Evolutionary conservation across 1,139 yeast species (phyloP), one percentile per base, ranked within the genome.

Genomic region (Blastobotrys petasosporus): DNA sequence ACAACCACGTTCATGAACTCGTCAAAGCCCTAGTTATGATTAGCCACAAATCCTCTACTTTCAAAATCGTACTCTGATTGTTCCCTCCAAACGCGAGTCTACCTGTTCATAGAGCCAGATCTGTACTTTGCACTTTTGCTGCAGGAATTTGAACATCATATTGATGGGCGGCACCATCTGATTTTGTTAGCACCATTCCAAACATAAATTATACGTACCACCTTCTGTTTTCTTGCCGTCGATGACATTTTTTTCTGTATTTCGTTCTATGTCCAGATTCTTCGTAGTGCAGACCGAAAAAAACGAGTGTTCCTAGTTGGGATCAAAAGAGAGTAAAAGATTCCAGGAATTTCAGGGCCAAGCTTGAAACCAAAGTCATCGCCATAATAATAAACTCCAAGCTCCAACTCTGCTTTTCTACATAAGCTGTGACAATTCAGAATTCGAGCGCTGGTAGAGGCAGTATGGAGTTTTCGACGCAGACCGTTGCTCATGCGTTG

Each of bases 1-100:
- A 94, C 69, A n/a, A 90, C 97, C 13, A 94, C 68, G 60, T 94
- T 94, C 98, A 94, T 92, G 60, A 88, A 92, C 68, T 94, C 98
- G 64, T 94, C 99, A 65, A 94, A 92, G 1, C 99, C 99, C 57
- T 79, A 39, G 11, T 35, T 12, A 16, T 20, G 17, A 35, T 46
- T 38, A 43, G 47, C 23, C 7, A 4, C 7, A 4, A 13, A 8
- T 12, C 17, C 17, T 23, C 31, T 6, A 16, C 13, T 10, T 32
- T 13, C 15, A 6, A 37, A 9, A 9, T 48, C 65, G 23, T 51
- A 62, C 66, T 47, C 71, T 73, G 41, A 92, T 82, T 54, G 76
- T 78, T 1, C 98, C 98, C 56, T 85, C 88, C 28, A 94, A 77
- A 52, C 94, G 73, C 55, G 76, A 74, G 31, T 79, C 80, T 0